Evolutionary conservation across 2,329 filamentous ascomycete species (phyloP).

Genomic region (Aureobasidium subglaciale): DNA sequence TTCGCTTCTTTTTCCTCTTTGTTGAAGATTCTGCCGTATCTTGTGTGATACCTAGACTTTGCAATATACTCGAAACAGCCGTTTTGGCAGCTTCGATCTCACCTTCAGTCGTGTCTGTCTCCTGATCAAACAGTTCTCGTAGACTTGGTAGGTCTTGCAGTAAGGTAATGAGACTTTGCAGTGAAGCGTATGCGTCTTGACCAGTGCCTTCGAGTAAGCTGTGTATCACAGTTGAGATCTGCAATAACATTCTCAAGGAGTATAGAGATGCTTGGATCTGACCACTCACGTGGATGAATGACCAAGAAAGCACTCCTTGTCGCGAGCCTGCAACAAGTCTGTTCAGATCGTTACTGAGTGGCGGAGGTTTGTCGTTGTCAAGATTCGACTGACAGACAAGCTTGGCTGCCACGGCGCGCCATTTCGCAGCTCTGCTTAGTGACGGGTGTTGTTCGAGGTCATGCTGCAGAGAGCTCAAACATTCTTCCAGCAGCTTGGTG

Average conservation of each 20-base stretch:
- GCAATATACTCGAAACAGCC: neutral
- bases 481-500: neutral
- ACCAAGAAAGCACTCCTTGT: conserved; percentile 24
- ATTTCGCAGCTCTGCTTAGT: conserved; percentile 10
- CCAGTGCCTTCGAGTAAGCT: neutral
- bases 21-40: neutral
- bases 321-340: conserved; percentile 11
- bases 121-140: conserved; percentile 9
- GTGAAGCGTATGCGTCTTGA: neutral
- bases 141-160: neutral
- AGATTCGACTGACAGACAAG: conserved; percentile 14
- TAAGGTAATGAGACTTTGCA: neutral
- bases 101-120: neutral
- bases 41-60: neutral
- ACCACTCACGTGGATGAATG: conserved; percentile 33
- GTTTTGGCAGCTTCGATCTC: neutral
- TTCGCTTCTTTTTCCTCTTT: conserved; percentile 14
- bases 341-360: conserved; percentile 5
- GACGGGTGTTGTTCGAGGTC: neutral
- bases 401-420: conserved; percentile 14
- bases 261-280: conserved; percentile 37
- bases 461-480: neutral
- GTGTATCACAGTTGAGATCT: conserved; percentile 23
- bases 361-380: conserved; percentile 14
- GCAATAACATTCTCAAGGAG: conserved; percentile 36